Evolutionary conservation across 768 basidiomycete species (phyloP), one percentile per base, ranked within the genome.

Genomic region (Trametes coccinea): DNA sequence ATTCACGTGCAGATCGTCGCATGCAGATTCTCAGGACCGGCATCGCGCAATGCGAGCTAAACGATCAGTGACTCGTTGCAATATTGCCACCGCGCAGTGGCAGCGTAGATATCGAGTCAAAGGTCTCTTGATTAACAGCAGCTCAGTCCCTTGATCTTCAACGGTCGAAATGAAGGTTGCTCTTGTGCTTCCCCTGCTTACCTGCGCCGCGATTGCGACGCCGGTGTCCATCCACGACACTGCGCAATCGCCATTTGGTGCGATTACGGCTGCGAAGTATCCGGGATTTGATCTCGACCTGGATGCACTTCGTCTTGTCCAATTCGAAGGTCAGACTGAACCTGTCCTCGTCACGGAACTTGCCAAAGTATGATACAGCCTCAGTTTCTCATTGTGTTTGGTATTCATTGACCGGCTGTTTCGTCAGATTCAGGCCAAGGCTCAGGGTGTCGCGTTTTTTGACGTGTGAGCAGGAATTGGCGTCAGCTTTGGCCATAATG

Each of bases 271-370:
- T 22, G 53, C 44, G 11, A 70, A 66, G 13, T 77, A 82, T 60
- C 78, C 85, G 10, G 90, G 88, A 48, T 91, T 88, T 72, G 78
- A 80, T 71, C 79, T 93, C 61, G 88, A 95, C 76, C 78, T 95
- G 56, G 79, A 81, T 60, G 89, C 83, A 47, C 78, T 78, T 53
- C 83, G 94, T 50, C 82, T 95, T 53, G 86, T 96, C 53, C 84
- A 93, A 72, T 78, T 92, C 69, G 83, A 89, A 54, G 89, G 82
- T 39, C 77, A 85, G 69, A 50, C 43, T 16, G 77, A 77, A 8
- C 88, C 92, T 2, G 82, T 88, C 53, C 89, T 85, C 88, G 88
- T 94, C 77, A 84, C 93, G 13, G 95, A 97, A 74, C 75, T 90
- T 16, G 88, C 95, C 67, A 97, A 96, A 87, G 90, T 89, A 53